These are phyloP conservation scores for Didymosphaeria variabile DNA, from an alignment of 2,329 filamentous ascomycete genomes.

Conservation along the genomic window DNA sequence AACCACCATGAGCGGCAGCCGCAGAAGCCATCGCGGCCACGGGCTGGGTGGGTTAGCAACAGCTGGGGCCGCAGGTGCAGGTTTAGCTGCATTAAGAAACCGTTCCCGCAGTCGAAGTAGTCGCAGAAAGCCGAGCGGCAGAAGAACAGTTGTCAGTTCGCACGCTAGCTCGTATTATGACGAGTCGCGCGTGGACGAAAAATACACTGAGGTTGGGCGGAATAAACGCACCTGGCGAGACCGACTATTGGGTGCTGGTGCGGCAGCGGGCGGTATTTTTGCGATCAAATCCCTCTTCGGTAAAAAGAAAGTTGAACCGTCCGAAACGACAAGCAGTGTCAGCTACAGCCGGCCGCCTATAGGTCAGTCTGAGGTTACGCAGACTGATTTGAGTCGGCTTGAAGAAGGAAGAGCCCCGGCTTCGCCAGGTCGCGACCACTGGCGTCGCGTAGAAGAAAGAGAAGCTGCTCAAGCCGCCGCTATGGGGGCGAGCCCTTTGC, in stretches of 20 bases:
- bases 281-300: conserved; percentile 66
- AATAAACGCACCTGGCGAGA: conserved; percentile 55
- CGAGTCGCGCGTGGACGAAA: conserved; percentile 54
- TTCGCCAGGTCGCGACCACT: conserved; percentile 52
- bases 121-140: conserved; percentile 40
- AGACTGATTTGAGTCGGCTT: conserved; percentile 57
- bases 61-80: conserved; percentile 66
- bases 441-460: conserved; percentile 50
- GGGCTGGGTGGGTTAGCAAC: conserved; percentile 60
- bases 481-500: conserved; percentile 59
- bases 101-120: conserved; percentile 51
- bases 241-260: conserved; percentile 56
- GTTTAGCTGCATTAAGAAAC: conserved; percentile 62
- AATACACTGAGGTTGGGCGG: conserved; percentile 47
- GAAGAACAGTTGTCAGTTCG: conserved; percentile 46
- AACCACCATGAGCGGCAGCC: conserved; percentile 55
- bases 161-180: conserved; percentile 43
- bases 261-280: conserved; percentile 53
- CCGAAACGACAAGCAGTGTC: conserved; percentile 62
- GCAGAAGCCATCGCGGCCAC: conserved; percentile 43
- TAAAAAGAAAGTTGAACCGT: conserved; percentile 51
- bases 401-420: conserved; percentile 64
- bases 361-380: conserved; percentile 57
- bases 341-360: conserved; percentile 64
- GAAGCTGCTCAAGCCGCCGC: conserved; percentile 49